phyloP scores from a whole-genome alignment of 768 basidiomycete genomes.

The Tricholoma hemisulphureum region DNA sequence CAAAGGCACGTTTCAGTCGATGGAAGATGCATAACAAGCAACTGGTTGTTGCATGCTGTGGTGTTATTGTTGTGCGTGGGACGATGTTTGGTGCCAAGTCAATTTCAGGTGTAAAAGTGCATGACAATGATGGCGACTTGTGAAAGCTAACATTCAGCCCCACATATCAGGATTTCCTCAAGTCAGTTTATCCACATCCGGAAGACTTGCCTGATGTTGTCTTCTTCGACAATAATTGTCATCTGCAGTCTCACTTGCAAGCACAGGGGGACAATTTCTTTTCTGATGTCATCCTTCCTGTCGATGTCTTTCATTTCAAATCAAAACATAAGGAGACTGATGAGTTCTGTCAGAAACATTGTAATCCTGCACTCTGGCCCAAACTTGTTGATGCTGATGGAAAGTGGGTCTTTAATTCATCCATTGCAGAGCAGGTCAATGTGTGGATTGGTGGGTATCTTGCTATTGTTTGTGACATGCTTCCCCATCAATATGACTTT shows the following conservation, averaged over 20 bases:
- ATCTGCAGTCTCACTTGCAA: constrained; percentile 16
- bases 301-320: constrained; percentile 38
- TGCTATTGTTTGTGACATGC: constrained; percentile 35
- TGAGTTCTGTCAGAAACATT: constrained; percentile 23
- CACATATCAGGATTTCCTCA: background rate
- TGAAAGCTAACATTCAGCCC: too few relatives aligned
- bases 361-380: constrained; percentile 33
- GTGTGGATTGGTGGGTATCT: constrained; percentile 43
- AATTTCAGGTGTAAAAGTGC: too few relatives aligned
- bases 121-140: too few relatives aligned
- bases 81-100: too few relatives aligned
- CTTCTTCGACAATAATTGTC: constrained; percentile 31
- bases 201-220: constrained; percentile 11
- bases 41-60: too few relatives aligned
- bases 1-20: too few relatives aligned
- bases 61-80: too few relatives aligned
- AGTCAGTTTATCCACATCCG: background rate
- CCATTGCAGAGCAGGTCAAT: constrained; percentile 41
- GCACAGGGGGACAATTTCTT: too few relatives aligned
- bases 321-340: constrained; percentile 30
- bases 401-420: constrained; percentile 44
- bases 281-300: too few relatives aligned
- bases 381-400: constrained; percentile 29
- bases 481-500: constrained; percentile 29
- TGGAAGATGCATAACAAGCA: too few relatives aligned